Conservation (phyloP, 495 filamentous ascomycete genomes). For the Penicillium robsamsonii region DNA sequence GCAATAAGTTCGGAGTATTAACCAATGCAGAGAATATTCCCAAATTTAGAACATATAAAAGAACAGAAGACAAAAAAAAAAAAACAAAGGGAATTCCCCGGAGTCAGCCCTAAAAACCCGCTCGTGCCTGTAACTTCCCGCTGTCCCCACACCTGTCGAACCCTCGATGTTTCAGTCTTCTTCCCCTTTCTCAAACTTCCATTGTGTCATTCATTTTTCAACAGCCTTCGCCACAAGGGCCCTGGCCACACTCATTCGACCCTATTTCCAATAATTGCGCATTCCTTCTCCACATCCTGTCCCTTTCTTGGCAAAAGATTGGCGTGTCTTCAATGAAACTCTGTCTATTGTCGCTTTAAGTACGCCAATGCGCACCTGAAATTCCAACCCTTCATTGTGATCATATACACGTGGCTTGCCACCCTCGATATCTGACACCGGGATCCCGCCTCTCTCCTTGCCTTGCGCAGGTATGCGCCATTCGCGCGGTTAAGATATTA, state of each 20-base stretch:
- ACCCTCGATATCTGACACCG: conserved; percentile 2
- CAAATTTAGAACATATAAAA: background rate
- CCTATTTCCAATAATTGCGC: conserved; percentile 13
- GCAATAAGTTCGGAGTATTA: background rate
- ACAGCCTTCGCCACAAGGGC: too few species aligned
- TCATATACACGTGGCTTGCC: conserved; percentile 5
- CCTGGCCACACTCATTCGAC: conserved; percentile 13
- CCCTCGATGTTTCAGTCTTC: conserved; percentile 13
- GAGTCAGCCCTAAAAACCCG: conserved; percentile 18
- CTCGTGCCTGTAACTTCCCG: conserved; percentile 8
- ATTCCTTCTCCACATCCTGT: conserved; percentile 28
- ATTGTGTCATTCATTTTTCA: background rate
- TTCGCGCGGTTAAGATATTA: conserved; percentile 22
- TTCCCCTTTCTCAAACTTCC: background rate
- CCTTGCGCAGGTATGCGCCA: conserved; percentile 25
- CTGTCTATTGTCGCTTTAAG: background rate
- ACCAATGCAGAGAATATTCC: background rate
- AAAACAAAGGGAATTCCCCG: background rate
- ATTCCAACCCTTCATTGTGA: conserved; percentile 14
- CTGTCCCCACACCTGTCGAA: conserved; percentile 5
- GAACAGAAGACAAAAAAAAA: background rate
- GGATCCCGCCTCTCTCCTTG: conserved; percentile 8
- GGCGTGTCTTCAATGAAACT: conserved; percentile 13
- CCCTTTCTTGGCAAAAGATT: conserved; percentile 28
- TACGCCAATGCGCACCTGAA: conserved; percentile 21